phyloP scores from a whole-genome alignment of 2,329 filamentous ascomycete species.

The Aspergillus oerlinghausenensis region DNA sequence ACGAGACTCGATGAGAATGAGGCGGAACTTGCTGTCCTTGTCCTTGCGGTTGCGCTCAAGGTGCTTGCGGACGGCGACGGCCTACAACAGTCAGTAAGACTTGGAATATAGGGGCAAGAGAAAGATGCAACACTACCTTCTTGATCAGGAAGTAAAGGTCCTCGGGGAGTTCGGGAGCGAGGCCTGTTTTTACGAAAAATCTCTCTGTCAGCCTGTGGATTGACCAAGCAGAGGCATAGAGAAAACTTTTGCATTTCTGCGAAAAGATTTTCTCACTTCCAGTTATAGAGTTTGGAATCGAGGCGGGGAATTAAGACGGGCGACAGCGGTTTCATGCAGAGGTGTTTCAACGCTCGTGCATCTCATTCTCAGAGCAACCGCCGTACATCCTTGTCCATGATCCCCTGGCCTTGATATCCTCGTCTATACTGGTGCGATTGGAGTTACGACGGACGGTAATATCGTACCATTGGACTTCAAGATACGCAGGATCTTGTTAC shows the following conservation, averaged over 20 bases:
- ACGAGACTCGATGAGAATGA: constrained; percentile 99
- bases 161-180: constrained; percentile 97
- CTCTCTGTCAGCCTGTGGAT: constrained; percentile 79
- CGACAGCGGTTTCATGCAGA: background rate
- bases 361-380: constrained; percentile 5
- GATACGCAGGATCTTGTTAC: constrained; percentile 99
- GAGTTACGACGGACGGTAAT: constrained; percentile 22
- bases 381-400: background rate
- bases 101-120: background rate
- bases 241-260: constrained; percentile 26
- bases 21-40: constrained; percentile 99
- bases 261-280: constrained; percentile 13
- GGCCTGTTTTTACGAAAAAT: constrained; percentile 70
- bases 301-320: background rate
- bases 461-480: constrained; percentile 91
- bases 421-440: constrained; percentile 18
- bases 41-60: constrained; percentile 99
- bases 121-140: constrained; percentile 63
- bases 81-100: constrained; percentile 47
- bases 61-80: constrained; percentile 98
- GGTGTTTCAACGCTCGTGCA: background rate
- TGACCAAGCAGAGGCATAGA: constrained; percentile 80
- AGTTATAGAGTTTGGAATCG: constrained; percentile 8
- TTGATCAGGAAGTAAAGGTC: constrained; percentile 99
- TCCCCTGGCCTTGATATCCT: constrained; percentile 11